These are phyloP conservation scores for Annulohypoxylon nitens DNA, from an alignment of 495 filamentous ascomycete species.

Conservation along the genomic window DNA sequence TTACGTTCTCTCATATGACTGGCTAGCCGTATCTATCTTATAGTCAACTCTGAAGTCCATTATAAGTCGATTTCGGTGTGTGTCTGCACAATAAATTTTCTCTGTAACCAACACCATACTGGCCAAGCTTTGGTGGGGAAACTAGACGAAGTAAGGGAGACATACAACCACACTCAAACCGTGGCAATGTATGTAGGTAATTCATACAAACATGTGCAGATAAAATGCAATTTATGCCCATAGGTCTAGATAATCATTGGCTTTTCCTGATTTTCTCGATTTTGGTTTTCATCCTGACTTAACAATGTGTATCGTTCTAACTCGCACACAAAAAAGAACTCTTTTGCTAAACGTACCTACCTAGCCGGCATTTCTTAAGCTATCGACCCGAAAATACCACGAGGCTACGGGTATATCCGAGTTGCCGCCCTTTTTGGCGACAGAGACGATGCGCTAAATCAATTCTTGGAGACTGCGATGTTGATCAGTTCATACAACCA, in stretches of 20 bases:
- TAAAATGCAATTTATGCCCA: conserved; percentile 12
- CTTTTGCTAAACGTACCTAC: background rate
- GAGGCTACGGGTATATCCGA: background rate
- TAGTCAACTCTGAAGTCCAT: background rate
- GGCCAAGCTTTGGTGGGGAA: background rate
- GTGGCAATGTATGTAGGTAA: background rate
- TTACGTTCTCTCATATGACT: conserved; percentile 17
- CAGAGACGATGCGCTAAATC: conserved; percentile 1
- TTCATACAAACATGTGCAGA: background rate
- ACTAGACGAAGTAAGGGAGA: conserved; percentile 15
- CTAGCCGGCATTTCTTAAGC: background rate
- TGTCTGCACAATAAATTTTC: conserved; percentile 10
- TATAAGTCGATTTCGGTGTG: conserved; percentile 4
- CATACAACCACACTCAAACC: conserved; percentile 8
- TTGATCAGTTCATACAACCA: background rate
- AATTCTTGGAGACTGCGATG: background rate
- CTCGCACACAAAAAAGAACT: background rate
- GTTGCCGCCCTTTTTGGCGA: conserved; percentile 1
- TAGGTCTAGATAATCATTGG: background rate
- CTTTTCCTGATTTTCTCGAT: background rate
- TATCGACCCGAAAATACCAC: background rate
- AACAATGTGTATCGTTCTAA: background rate
- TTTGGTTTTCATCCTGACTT: background rate
- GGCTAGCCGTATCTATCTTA: background rate
- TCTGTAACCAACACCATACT: conserved; percentile 29